A percentile compares a stretch with the other conserved stretches of the same genome.
Evolutionary conservation across 805 yeast genomes (phyloP).

Genomic region (Millerozyma acaciae): DNA sequence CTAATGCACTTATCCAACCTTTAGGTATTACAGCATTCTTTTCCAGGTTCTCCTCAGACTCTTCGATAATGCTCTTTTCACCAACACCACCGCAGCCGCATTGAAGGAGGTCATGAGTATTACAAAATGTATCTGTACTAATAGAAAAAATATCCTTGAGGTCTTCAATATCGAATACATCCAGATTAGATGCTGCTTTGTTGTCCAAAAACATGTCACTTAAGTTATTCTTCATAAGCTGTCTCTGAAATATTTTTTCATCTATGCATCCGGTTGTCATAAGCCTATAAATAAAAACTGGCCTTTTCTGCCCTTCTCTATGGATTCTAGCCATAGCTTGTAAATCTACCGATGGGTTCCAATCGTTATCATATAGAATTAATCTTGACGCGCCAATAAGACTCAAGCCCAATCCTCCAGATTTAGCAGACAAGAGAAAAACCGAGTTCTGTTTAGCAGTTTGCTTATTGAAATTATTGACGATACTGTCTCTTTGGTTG

Average conservation of each 20-base stretch:
- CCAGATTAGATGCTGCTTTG: conserved; percentile 44
- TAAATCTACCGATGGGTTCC: conserved; percentile 92
- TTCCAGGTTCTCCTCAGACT: conserved; percentile 9
- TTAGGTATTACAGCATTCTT: conserved; percentile 9
- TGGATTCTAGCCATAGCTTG: conserved; percentile 97
- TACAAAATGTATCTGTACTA: conserved; percentile 45
- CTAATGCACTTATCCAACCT: conserved; percentile 59
- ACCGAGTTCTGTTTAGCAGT: conserved; percentile 40
- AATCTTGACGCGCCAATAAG: conserved; percentile 86
- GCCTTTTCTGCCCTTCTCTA: conserved; percentile 83
- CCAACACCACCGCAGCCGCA: conserved; percentile 63
- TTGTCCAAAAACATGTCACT: conserved; percentile 63
- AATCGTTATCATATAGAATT: conserved; percentile 85
- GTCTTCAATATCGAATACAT: conserved; percentile 66
- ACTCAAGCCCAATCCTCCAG: conserved; percentile 93
- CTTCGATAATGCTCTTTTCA: conserved; percentile 13
- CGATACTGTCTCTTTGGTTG: conserved; percentile 59
- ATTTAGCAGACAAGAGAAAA: conserved; percentile 78
- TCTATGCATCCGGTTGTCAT: conserved; percentile 88
- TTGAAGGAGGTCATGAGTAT: conserved; percentile 73
- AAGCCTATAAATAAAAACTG: conserved; percentile 77
- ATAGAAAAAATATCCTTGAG: conserved; percentile 72
- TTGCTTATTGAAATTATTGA: conserved; percentile 59
- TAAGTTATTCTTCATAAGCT: conserved; percentile 74
- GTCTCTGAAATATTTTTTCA: conserved; percentile 91